phyloP scores from a whole-genome alignment of 805 yeast genomes.

The Yarrowia phangngaensis region DNA sequence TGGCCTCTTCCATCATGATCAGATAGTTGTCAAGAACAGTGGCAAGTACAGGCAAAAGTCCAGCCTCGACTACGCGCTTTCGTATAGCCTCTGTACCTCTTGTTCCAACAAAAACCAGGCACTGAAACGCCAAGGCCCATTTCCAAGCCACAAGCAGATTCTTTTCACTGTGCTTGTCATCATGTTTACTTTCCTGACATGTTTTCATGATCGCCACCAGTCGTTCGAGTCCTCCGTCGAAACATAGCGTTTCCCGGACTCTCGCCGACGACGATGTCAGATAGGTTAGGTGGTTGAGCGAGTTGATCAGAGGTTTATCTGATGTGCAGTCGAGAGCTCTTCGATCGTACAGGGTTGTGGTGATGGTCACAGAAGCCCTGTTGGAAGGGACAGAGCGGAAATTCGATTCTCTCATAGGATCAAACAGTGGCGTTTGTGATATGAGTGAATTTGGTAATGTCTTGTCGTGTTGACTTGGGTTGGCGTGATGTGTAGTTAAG shows the following conservation, averaged over 20 bases:
- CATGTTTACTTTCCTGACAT: slow-evolving; percentile 46
- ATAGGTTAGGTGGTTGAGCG: slow-evolving; percentile 83
- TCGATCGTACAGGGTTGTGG: slow-evolving; percentile 84
- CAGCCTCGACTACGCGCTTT: slow-evolving; percentile 83
- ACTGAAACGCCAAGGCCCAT: slow-evolving; percentile 94
- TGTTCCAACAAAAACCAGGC: slow-evolving; percentile 85
- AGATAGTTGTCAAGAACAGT: slow-evolving; percentile 88
- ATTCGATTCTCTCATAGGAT: slow-evolving; percentile 80
- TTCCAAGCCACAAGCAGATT: slow-evolving; percentile 81
- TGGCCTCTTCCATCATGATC: slow-evolving; percentile 27
- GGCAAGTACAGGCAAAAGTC: slow-evolving; percentile 84
- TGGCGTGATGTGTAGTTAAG: too few relatives aligned
- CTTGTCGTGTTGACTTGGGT: neutral
- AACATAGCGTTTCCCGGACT: slow-evolving; percentile 82
- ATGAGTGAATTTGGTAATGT: too few relatives aligned
- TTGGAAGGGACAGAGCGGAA: slow-evolving; percentile 73
- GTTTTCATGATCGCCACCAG: slow-evolving; percentile 80
- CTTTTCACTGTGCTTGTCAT: slow-evolving; percentile 30
- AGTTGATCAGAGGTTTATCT: slow-evolving; percentile 85
- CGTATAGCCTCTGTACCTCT: slow-evolving; percentile 86
- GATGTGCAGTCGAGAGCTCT: slow-evolving; percentile 88
- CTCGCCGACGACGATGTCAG: slow-evolving; percentile 80
- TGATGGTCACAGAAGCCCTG: slow-evolving; percentile 87
- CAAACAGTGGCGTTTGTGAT: slow-evolving; percentile 5
- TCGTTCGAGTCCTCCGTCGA: slow-evolving; percentile 90